Evolutionary conservation across 768 basidiomycete species (phyloP).

Genomic region (Tricholomella constricta): DNA sequence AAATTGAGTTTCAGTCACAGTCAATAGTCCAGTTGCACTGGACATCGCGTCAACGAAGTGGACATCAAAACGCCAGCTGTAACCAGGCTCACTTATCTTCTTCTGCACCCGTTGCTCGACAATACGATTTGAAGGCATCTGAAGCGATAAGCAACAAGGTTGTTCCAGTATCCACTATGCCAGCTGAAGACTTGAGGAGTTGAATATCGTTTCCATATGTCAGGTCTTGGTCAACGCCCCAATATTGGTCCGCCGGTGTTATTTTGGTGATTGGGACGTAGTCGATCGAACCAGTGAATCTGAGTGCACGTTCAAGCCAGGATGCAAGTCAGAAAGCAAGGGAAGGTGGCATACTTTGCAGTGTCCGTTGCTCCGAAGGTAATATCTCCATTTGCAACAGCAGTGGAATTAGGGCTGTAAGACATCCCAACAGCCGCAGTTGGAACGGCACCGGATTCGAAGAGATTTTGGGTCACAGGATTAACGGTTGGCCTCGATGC

Average conservation of each 20-base stretch:
- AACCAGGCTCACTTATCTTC: conserved; percentile 44
- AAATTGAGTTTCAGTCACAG: conserved; percentile 51
- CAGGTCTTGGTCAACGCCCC: conserved; percentile 56
- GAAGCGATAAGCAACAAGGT: conserved; percentile 49
- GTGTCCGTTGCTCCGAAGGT: conserved; percentile 55
- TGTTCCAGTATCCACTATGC: conserved; percentile 13
- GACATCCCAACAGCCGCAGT: conserved; percentile 51
- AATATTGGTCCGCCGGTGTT: conserved; percentile 45
- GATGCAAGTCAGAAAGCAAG: neutral
- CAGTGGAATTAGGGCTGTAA: conserved; percentile 43
- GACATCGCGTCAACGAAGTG: neutral
- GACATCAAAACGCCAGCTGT: neutral
- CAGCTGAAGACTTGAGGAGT: conserved; percentile 50
- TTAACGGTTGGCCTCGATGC: conserved; percentile 38
- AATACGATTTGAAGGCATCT: conserved; percentile 59
- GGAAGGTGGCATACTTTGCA: conserved; percentile 38
- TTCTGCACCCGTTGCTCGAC: conserved; percentile 52
- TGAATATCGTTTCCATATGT: conserved; percentile 36
- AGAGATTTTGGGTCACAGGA: conserved; percentile 62
- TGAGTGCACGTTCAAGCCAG: conserved; percentile 1
- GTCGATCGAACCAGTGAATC: conserved; percentile 28
- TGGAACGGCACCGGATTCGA: conserved; percentile 45
- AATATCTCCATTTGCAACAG: conserved; percentile 52
- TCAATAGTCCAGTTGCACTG: conserved; percentile 58
- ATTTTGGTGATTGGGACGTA: conserved; percentile 42